Conservation (phyloP, 1,139 yeast species). For the Blastobotrys buckinghamii region DNA sequence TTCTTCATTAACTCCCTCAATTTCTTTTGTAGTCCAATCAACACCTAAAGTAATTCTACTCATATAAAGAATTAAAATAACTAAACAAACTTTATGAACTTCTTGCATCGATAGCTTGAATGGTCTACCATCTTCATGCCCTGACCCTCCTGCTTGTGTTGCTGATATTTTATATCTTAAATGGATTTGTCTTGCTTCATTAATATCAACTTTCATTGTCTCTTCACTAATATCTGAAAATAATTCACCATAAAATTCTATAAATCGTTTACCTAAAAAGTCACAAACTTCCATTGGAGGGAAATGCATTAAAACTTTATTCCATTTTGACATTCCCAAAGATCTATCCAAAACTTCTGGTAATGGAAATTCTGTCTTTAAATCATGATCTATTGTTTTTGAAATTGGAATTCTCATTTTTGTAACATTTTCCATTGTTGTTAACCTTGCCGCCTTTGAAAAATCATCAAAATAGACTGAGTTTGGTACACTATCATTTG, state of each 20-base stretch:
- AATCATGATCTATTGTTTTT: background rate
- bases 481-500: background rate
- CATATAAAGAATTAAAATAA: slow-evolving; percentile 17
- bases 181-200: slow-evolving; percentile 8
- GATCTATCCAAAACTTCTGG: slow-evolving; percentile 1
- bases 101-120: slow-evolving; percentile 7
- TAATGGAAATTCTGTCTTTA: background rate
- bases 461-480: background rate
- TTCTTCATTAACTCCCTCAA: slow-evolving; percentile 3
- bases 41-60: slow-evolving; percentile 14
- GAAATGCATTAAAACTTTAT: slow-evolving; percentile 15
- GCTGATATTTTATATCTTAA: background rate
- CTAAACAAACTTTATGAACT: slow-evolving; percentile 20
- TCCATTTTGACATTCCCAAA: slow-evolving; percentile 13
- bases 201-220: background rate
- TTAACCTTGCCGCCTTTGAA: background rate
- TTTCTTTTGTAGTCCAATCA: slow-evolving; percentile 5
- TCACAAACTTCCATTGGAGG: slow-evolving; percentile 18
- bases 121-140: background rate
- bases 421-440: background rate
- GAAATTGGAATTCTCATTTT: background rate
- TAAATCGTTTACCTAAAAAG: slow-evolving; percentile 15
- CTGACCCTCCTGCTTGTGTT: background rate
- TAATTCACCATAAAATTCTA: slow-evolving; percentile 16
- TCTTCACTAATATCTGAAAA: slow-evolving; percentile 15